Evolutionary conservation across 768 basidiomycete species (phyloP).

Genomic region (Serendipita sp.): DNA sequence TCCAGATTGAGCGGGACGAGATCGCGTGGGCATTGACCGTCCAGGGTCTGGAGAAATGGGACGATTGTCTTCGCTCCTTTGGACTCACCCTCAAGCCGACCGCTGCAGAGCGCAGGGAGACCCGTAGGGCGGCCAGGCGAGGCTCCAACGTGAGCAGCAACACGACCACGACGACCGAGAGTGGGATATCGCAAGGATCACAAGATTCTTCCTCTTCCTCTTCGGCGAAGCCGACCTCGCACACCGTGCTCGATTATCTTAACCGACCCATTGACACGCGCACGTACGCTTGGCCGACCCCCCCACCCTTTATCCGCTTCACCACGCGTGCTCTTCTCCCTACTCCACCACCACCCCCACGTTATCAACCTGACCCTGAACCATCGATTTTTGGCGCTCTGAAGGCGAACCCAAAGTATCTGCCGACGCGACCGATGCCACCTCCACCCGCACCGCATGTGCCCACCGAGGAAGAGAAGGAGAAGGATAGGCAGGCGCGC

Average conservation of each 20-base stretch:
- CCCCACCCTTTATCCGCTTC: slow-evolving; percentile 1
- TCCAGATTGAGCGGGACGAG: background rate
- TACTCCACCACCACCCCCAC: background rate
- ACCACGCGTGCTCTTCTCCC: background rate
- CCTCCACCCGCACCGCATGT: background rate
- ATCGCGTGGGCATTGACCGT: background rate
- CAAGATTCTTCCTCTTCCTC: background rate
- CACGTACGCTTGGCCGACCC: slow-evolving; percentile 1
- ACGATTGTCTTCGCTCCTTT: background rate
- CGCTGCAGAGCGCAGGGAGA: background rate
- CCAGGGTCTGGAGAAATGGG: background rate
- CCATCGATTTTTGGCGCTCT: background rate
- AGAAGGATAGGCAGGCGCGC: background rate
- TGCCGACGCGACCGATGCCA: background rate
- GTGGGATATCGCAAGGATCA: background rate
- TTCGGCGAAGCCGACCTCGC: background rate
- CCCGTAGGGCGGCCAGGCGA: background rate
- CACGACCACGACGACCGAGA: background rate
- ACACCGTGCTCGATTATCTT: background rate
- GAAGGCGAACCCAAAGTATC: background rate
- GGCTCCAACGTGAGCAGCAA: background rate
- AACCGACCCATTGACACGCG: background rate
- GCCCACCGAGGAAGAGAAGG: background rate
- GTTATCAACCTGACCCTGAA: background rate
- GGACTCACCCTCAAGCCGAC: background rate